Percentiles rank a stretch among this genome's conserved stretches.
These are phyloP conservation scores for Nicotiana obtusifolia DNA, from an alignment of 257 asterid genomes.

Conservation along the genomic window DNA sequence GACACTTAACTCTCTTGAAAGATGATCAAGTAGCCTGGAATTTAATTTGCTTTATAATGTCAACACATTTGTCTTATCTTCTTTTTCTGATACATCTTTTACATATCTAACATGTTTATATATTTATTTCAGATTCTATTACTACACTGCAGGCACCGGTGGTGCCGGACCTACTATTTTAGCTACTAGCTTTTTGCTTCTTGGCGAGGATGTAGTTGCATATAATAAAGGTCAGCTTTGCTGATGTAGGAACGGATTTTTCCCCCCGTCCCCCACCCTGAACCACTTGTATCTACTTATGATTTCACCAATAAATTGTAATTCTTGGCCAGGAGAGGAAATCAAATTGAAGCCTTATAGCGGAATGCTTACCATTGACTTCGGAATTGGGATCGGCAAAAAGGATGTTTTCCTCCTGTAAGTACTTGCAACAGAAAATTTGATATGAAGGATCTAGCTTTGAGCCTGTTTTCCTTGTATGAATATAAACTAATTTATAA, in stretches of 20 bases:
- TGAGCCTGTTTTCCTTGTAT: neutral
- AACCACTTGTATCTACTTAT: neutral
- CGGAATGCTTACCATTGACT: constrained; percentile 85
- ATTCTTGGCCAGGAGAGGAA: constrained; percentile 48
- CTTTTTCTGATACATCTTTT: neutral
- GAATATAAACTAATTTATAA: neutral
- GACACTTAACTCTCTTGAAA: neutral
- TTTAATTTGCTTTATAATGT: neutral
- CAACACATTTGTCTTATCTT: neutral
- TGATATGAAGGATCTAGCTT: neutral
- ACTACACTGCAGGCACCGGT: constrained; percentile 95
- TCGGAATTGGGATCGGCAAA: constrained; percentile 81
- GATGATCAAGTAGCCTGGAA: neutral
- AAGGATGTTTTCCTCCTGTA: constrained; percentile 84
- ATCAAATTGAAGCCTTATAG: constrained; percentile 80
- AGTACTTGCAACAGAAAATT: constrained; percentile 21
- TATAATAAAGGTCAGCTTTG: constrained; percentile 67
- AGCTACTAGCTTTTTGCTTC: constrained; percentile 88
- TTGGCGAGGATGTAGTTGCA: constrained; percentile 93
- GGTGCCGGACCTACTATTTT: constrained; percentile 96
- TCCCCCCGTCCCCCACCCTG: neutral
- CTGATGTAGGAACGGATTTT: neutral
- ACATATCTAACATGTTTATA: neutral
- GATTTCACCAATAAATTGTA: constrained; percentile 9
- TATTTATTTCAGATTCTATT: constrained; percentile 59